Evolutionary conservation across 2,329 filamentous ascomycete genomes (phyloP).

Genomic region (Fusarium anguioides): DNA sequence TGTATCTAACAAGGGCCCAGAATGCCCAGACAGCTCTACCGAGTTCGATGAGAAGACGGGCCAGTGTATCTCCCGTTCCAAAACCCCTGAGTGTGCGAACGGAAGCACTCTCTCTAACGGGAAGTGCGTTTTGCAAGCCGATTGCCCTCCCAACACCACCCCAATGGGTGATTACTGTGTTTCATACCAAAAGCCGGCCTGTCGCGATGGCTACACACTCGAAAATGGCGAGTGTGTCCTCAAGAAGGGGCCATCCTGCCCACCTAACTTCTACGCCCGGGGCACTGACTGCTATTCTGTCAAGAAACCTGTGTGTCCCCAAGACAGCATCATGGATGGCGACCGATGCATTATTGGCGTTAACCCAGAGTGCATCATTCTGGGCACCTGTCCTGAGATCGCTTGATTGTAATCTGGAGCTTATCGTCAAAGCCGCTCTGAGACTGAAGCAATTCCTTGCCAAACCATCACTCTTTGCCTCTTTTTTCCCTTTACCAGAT

Average conservation of each 20-base stretch:
- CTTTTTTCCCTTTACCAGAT: background rate
- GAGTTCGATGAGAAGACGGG: background rate
- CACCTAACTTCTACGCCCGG: background rate
- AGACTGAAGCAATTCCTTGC: background rate
- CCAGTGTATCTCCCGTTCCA: background rate
- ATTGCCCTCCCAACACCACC: background rate
- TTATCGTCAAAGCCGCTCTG: background rate
- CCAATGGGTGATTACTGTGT: conserved; percentile 5
- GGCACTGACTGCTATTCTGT: background rate
- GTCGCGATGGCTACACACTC: background rate
- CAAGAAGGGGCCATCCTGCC: background rate
- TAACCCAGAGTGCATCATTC: background rate
- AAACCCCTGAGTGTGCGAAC: background rate
- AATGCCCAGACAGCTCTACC: background rate
- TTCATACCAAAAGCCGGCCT: background rate
- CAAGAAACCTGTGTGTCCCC: background rate
- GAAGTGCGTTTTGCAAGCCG: background rate
- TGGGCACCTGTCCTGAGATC: background rate
- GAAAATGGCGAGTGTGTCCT: conserved; percentile 2
- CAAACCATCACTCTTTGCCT: background rate
- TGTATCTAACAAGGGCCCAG: background rate
- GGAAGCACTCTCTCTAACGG: background rate
- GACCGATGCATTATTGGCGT: background rate
- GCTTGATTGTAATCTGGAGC: background rate
- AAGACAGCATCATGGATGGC: background rate